Evolutionary conservation across 331 rosid genomes (phyloP), one percentile per base, ranked within the genome.

Genomic region (Quercus phellos): DNA sequence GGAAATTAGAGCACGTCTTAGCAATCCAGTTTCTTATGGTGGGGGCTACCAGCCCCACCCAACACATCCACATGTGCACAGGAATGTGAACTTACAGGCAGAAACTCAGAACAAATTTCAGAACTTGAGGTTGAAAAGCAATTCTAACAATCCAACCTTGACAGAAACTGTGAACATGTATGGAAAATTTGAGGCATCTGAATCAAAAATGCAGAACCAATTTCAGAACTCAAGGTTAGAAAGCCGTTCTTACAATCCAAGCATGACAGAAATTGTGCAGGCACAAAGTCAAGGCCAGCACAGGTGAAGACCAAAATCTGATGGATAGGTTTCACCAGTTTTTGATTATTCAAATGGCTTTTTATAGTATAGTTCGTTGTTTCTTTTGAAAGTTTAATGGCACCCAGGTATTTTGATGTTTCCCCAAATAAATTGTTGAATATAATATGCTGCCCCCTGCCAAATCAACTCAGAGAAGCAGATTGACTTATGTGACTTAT

Each of bases 41-140:
- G 50, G 72, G 35, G 29, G 55, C 64, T 64, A 69, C 29, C 87
- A 75, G 64, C 73, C 81, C 27, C 87, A 74, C 69, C 79, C 80
- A 73, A 22, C 83, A 76, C 80, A 5, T 66, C 91, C 91, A 34
- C 94, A 80, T 66, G 22, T 29, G 74, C 84, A 59, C 58, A 83
- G 78, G 73, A 74, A 72, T 7, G 3, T 38, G 70, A 17, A 6
- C 74, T 58, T 77, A 8, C 60, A 38, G 32, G 27, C 81, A 5
- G 70, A 6, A 21, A 75, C 29, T 55, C 80, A 64, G 13, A 53
- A 2, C 12, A 78, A 32, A 61, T 27, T 24, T 81, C 83, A 68
- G 74, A 79, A 75, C 9, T 68, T 3, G 46, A 74, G 35, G 55
- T 16, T 60, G 18, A 82, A 59, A n/a, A 27, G 81, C 61, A 43